A percentile compares a stretch with the other conserved stretches of the same genome.
These are phyloP conservation scores for Melaleuca alternifolia DNA, from an alignment of 345 rosid genomes.

Conservation along the genomic window DNA sequence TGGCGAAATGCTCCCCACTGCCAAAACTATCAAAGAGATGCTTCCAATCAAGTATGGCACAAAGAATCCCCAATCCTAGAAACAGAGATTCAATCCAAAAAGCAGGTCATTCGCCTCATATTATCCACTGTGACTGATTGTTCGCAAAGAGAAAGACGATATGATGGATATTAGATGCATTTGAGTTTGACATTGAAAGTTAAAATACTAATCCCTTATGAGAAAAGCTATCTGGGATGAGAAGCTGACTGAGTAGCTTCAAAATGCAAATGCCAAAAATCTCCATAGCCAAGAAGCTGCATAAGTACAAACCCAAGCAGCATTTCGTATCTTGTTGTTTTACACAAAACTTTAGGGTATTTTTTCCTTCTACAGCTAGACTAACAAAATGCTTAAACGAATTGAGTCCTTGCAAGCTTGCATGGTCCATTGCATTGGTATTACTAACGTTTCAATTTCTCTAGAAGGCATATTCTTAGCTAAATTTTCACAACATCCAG, in stretches of 20 bases:
- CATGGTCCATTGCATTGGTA: background rate
- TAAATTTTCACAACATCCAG: background rate
- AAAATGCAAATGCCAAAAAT: background rate
- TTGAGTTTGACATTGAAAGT: background rate
- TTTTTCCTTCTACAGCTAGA: background rate
- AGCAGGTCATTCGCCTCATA: background rate
- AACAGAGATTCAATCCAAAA: background rate
- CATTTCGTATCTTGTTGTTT: background rate
- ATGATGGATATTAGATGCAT: background rate
- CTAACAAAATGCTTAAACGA: background rate
- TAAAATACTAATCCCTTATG: background rate
- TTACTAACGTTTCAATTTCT: background rate
- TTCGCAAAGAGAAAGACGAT: background rate
- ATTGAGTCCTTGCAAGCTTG: background rate
- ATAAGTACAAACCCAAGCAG: background rate
- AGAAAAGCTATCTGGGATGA: background rate
- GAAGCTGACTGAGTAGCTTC: background rate
- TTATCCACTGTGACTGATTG: background rate
- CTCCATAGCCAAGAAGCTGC: background rate
- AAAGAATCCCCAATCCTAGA: conserved; percentile 97
- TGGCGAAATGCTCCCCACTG: conserved; percentile 76
- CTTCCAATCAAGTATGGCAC: conserved; percentile 88
- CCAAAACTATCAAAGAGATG: conserved; percentile 77
- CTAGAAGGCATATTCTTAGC: background rate
- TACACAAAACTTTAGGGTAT: background rate